These are phyloP conservation scores for Colletotrichum costaricense DNA, from an alignment of 2,329 filamentous ascomycete genomes.

Conservation along the genomic window DNA sequence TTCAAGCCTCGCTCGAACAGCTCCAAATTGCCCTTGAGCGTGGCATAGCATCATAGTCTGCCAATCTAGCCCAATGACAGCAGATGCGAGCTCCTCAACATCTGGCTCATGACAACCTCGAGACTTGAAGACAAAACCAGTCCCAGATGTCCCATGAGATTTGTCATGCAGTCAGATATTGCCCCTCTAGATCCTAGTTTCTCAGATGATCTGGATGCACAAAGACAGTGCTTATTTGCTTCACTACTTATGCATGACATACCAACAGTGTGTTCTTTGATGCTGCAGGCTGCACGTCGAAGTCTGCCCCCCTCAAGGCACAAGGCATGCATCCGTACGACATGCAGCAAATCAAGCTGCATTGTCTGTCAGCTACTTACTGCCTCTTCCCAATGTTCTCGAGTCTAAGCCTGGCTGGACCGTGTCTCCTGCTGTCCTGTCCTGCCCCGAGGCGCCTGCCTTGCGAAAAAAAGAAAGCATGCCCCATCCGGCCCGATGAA, in stretches of 20 bases:
- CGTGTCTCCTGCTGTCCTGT: not conserved
- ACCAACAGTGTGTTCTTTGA: not conserved
- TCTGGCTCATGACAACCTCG: not conserved
- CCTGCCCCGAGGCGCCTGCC: not conserved
- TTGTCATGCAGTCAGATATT: not conserved
- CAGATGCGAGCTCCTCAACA: not conserved
- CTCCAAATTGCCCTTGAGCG: not conserved
- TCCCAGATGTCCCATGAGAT: not conserved
- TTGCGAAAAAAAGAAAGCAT: constrained; percentile 9
- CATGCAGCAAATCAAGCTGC: not conserved
- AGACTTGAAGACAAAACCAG: not conserved
- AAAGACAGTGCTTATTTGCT: not conserved
- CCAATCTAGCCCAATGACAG: not conserved
- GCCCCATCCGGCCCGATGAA: constrained; percentile 18
- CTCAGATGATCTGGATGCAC: not conserved
- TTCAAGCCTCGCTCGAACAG: not conserved
- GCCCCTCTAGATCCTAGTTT: not conserved
- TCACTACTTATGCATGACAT: too few species aligned
- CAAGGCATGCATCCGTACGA: not conserved
- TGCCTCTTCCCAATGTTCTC: not conserved
- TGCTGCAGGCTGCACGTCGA: not conserved
- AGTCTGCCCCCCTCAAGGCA: not conserved
- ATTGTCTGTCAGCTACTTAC: not conserved
- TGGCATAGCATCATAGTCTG: not conserved
- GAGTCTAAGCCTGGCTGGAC: not conserved